These are phyloP conservation scores for Chlorella sp. DNA, from an alignment of 139 green algal species.

Conservation along the genomic window DNA sequence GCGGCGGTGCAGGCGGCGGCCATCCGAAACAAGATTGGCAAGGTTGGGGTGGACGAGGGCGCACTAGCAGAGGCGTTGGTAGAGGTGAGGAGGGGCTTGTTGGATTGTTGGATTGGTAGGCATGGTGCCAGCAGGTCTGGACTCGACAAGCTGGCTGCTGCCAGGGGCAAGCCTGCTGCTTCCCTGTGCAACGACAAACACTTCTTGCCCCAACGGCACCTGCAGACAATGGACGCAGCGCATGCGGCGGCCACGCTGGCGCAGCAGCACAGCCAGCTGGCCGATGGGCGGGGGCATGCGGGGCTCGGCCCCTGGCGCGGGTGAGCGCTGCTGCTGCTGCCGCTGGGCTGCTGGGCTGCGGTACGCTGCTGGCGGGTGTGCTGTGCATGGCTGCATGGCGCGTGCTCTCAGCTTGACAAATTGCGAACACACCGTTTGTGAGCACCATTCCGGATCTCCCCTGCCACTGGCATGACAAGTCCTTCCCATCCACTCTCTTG, in stretches of 20 bases:
- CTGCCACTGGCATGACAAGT: too few relatives aligned
- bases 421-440: too few relatives aligned
- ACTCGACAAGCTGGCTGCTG: too few relatives aligned
- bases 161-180: too few relatives aligned
- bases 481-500: too few relatives aligned
- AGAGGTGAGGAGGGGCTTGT: background rate
- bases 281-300: constrained; percentile 16
- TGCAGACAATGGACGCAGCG: constrained; percentile 19
- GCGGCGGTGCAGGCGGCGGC: background rate
- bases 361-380: background rate
- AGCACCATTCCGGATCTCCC: too few relatives aligned
- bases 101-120: too few relatives aligned
- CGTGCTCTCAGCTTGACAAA: too few relatives aligned
- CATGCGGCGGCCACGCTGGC: constrained; percentile 18
- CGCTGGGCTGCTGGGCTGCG: background rate
- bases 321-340: background rate
- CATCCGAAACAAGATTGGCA: background rate
- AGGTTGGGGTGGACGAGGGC: constrained; percentile 28
- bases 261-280: constrained; percentile 19
- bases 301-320: background rate
- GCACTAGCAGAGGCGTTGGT: constrained; percentile 21
- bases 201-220: too few relatives aligned
- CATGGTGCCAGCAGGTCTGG: too few relatives aligned
- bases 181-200: too few relatives aligned
- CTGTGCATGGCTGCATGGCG: too few relatives aligned